Percentiles rank a stretch among this genome's conserved stretches.
Conservation (phyloP, 345 rosid species). For the Euphorbia tirucalli region DNA sequence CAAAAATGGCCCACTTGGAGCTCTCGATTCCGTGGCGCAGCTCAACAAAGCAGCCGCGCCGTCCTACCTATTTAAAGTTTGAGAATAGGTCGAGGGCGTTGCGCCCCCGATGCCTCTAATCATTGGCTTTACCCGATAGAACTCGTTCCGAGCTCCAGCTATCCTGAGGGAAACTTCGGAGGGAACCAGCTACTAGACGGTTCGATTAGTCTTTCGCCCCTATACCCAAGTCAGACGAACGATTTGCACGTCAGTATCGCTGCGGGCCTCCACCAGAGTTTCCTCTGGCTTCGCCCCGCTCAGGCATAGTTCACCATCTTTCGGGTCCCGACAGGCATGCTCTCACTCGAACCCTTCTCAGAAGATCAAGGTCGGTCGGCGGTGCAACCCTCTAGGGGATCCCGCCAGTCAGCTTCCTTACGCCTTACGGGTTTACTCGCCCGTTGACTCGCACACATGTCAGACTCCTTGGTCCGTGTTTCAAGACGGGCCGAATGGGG, state of each 20-base stretch:
- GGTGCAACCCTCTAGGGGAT: no score
- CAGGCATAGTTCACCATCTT: no score
- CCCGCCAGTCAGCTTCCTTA: no score
- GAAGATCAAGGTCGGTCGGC: no score
- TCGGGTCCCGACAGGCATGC: no score
- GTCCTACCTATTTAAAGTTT: not conserved
- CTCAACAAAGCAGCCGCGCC: no score
- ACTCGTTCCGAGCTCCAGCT: constrained; percentile 33
- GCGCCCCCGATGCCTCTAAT: constrained; percentile 11
- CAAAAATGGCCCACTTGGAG: no score
- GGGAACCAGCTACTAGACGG: constrained; percentile 59
- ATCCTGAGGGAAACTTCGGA: constrained; percentile 52
- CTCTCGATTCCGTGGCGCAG: no score
- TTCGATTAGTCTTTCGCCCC: constrained; percentile 67
- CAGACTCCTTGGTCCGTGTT: constrained; percentile 59
- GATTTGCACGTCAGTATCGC: constrained; percentile 44
- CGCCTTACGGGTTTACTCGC: constrained; percentile 24
- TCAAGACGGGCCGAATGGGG: constrained; percentile 53
- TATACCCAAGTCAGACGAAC: constrained; percentile 55
- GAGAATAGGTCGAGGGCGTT: constrained; percentile 13
- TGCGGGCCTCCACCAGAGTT: no score
- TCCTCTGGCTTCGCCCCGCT: no score
- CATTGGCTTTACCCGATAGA: constrained; percentile 14
- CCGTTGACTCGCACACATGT: constrained; percentile 48
- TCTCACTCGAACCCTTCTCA: no score